phyloP scores from a whole-genome alignment of 2,329 filamentous ascomycete species.

The Mycosphaerella sp. region DNA sequence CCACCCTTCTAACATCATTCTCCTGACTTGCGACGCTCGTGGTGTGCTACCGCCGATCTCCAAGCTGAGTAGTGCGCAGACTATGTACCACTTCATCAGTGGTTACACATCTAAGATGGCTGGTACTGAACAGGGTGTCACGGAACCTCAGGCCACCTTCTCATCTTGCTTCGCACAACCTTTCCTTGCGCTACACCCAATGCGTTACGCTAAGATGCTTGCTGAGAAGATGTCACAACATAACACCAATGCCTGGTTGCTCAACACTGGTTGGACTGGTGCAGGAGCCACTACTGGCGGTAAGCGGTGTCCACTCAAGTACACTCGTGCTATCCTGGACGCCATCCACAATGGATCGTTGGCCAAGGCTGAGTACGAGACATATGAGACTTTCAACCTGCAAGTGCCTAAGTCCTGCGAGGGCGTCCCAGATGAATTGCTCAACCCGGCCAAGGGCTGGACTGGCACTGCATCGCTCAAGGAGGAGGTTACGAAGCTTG shows the following conservation, averaged over 20 bases:
- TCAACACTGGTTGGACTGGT: constrained; percentile 97
- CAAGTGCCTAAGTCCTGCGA: constrained; percentile 88
- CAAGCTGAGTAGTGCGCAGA: constrained; percentile 89
- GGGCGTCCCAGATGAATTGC: constrained; percentile 80
- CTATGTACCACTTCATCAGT: constrained; percentile 99
- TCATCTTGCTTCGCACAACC: constrained; percentile 99
- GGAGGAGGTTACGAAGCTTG: constrained; percentile 79
- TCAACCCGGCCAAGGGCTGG: constrained; percentile 94
- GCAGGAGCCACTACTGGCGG: constrained; percentile 80
- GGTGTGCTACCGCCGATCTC: constrained; percentile 97
- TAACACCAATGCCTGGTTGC: constrained; percentile 94
- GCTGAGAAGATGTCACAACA: constrained; percentile 95
- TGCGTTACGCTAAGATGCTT: constrained; percentile 98
- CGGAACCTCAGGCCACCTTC: constrained; percentile 97
- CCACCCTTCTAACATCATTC: constrained; percentile 95
- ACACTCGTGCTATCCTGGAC: constrained; percentile 96
- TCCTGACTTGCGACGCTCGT: constrained; percentile 95
- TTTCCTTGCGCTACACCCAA: constrained; percentile 97
- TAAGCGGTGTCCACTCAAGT: constrained; percentile 96
- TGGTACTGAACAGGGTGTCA: constrained; percentile 93
- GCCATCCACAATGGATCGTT: constrained; percentile 97
- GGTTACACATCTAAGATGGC: constrained; percentile 99
- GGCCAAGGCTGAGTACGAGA: constrained; percentile 87
- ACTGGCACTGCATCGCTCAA: constrained; percentile 77
- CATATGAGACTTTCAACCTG: constrained; percentile 94